phyloP scores from a whole-genome alignment of 2,329 filamentous ascomycete genomes.

The Hirsutella minnesotensis region DNA sequence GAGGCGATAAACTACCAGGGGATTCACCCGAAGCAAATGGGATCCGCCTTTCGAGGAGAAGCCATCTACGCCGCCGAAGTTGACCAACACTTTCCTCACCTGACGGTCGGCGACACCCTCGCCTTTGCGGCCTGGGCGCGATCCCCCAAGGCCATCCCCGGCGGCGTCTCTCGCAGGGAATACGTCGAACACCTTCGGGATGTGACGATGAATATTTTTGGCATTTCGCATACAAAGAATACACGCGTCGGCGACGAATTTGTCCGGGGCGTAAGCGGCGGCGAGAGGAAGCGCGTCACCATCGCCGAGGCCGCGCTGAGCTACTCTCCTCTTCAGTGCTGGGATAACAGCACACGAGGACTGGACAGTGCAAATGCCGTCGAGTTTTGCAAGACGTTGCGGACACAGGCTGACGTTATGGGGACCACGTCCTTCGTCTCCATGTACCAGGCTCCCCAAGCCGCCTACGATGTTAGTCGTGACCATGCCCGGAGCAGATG shows the following conservation, averaged over 20 bases:
- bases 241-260: constrained; percentile 51
- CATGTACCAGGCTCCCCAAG: no score
- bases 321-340: constrained; percentile 7
- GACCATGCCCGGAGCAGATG: no score
- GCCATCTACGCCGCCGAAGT: constrained; percentile 79
- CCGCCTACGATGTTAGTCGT: no score
- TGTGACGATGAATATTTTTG: no score
- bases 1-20: no score
- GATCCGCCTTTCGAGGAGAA: constrained; percentile 58
- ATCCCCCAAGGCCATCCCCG: constrained; percentile 36
- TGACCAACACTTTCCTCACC: constrained; percentile 67
- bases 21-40: no score
- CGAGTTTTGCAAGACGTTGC: constrained; percentile 15
- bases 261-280: constrained; percentile 64
- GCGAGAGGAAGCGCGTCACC: constrained; percentile 62
- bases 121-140: constrained; percentile 64
- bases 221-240: no score
- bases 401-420: no score
- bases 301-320: constrained; percentile 51
- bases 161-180: no score
- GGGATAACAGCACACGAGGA: constrained; percentile 15
- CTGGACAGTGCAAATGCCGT: constrained; percentile 14
- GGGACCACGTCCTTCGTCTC: no score
- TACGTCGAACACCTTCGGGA: no score
- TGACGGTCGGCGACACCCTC: constrained; percentile 68